Evolutionary conservation across 179 eudicot species (phyloP), one percentile per base, ranked within the genome.

Genomic region (Patellifolia procumbens): DNA sequence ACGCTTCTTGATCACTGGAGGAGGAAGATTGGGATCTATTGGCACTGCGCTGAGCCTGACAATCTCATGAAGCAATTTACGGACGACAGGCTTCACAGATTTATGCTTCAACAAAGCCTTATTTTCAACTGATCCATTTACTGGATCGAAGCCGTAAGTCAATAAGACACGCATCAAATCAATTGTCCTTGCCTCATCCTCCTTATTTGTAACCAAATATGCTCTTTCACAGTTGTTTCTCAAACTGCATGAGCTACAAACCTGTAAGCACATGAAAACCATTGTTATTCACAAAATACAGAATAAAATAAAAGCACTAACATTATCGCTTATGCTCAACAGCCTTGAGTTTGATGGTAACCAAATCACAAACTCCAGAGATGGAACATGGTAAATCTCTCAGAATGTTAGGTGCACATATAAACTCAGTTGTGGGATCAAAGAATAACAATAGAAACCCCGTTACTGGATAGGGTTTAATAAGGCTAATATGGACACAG

Each of bases 11-110:
- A 91, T 88, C 67, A 95, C 82, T 56, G 97, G 99, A 78, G 93
- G 99, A n/a, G 97, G 91, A 51, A 95, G 95, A 80, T 92, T 89
- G 56, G 97, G 99, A 86, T 95, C 99, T 62, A 95, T 95, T n/a
- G 97, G 99, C 71, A 91, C 93, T 69, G 95, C 90, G 85, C 98
- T 92, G 78, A 94, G 80, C 82, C 87, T 94, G 62, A 90, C 94
- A 66, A 94, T 86, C 77, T 91, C 97, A 68, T 87, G 93, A 75
- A 94, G 89, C 80, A 94, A 85, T 77, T 86, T 94, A 61, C 97
- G 93, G 7, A 92, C 83, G 20, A 88, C 89, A 20, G 85, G 78
- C 83, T 92, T 94, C 39, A 90, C 89, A 60, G 90, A 80, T 81
- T 92, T 94, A 75, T 76, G 79, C 80, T 92, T 92, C 87, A 91